A percentile compares a stretch with the other conserved stretches of the same genome.
Conservation (phyloP, 352 stramenopile species). For the Globisporangium orthogonon region DNA sequence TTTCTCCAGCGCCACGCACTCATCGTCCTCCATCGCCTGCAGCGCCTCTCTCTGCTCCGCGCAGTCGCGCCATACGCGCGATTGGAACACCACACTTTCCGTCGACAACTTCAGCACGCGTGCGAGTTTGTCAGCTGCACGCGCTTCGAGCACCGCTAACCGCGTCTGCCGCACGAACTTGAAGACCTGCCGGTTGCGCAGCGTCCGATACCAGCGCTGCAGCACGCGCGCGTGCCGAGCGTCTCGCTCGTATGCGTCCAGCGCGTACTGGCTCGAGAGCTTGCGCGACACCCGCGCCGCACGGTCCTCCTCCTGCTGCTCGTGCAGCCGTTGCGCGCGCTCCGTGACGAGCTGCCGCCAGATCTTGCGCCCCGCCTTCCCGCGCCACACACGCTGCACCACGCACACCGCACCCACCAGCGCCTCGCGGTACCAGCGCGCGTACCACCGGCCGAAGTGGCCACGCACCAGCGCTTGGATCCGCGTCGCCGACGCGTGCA, state of each 20-base stretch:
- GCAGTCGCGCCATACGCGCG: slow-evolving; percentile 62
- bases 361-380: slow-evolving; percentile 41
- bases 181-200: slow-evolving; percentile 56
- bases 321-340: slow-evolving; percentile 29
- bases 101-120: slow-evolving; percentile 22
- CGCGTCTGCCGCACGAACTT: slow-evolving; percentile 23
- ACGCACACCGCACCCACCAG: slow-evolving; percentile 24
- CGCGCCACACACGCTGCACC: slow-evolving; percentile 59
- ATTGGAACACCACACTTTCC: slow-evolving; percentile 53
- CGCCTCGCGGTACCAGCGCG: slow-evolving; percentile 20
- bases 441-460: slow-evolving; percentile 31
- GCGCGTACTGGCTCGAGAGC: slow-evolving; percentile 47
- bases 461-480: slow-evolving; percentile 64
- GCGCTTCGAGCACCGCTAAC: slow-evolving; percentile 10
- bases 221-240: slow-evolving; percentile 31
- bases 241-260: slow-evolving; percentile 40
- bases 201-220: slow-evolving; percentile 57
- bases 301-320: slow-evolving; percentile 54
- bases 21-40: slow-evolving; percentile 32
- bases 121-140: slow-evolving; percentile 29
- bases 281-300: slow-evolving; percentile 50
- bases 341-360: slow-evolving; percentile 51
- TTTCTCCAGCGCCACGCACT: slow-evolving; percentile 31
- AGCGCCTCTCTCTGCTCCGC: slow-evolving; percentile 40
- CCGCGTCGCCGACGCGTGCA: slow-evolving; percentile 29